These are phyloP conservation scores for Curvularia sp. DNA, from an alignment of 2,329 filamentous ascomycete genomes.

Conservation along the genomic window DNA sequence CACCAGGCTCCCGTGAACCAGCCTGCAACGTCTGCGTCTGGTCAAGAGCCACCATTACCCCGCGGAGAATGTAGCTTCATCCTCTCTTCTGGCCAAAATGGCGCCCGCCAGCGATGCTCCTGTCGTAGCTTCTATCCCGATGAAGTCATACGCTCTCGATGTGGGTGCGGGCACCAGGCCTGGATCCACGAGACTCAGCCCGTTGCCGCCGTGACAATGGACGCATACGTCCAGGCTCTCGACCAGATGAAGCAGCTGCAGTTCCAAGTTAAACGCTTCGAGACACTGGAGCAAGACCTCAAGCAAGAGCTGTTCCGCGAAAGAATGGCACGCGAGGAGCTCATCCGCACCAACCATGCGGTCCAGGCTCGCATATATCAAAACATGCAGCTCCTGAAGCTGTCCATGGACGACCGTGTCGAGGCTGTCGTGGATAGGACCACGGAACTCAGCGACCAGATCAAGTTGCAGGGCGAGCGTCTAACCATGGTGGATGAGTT, in stretches of 20 bases:
- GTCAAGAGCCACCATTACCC: constrained; percentile 43
- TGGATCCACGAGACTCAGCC: constrained; percentile 54
- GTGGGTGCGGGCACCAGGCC: constrained; percentile 57
- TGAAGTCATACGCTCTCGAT: constrained; percentile 49
- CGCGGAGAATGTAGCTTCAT: constrained; percentile 51
- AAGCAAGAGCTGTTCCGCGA: constrained; percentile 49
- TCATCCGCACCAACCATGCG: constrained; percentile 42
- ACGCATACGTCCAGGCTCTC: constrained; percentile 46
- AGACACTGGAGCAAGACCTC: constrained; percentile 46
- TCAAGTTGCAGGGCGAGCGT: constrained; percentile 47
- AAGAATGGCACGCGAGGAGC: constrained; percentile 43
- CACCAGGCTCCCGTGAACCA: constrained; percentile 38
- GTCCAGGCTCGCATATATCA: constrained; percentile 49
- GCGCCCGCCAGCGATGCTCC: constrained; percentile 50
- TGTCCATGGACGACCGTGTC: constrained; percentile 51
- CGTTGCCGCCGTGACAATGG: constrained; percentile 43
- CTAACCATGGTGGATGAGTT: constrained; percentile 50
- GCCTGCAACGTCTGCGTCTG: constrained; percentile 37
- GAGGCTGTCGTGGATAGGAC: constrained; percentile 52
- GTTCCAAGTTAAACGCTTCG: constrained; percentile 43
- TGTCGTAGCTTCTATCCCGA: constrained; percentile 55
- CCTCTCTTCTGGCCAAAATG: constrained; percentile 32
- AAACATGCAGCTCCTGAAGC: constrained; percentile 49
- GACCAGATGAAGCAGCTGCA: constrained; percentile 48
- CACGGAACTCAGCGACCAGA: constrained; percentile 47